Percentiles rank a stretch among this genome's conserved stretches.
Evolutionary conservation across 2,329 filamentous ascomycete species (phyloP).

Genomic region (Xylariaceae sp.): DNA sequence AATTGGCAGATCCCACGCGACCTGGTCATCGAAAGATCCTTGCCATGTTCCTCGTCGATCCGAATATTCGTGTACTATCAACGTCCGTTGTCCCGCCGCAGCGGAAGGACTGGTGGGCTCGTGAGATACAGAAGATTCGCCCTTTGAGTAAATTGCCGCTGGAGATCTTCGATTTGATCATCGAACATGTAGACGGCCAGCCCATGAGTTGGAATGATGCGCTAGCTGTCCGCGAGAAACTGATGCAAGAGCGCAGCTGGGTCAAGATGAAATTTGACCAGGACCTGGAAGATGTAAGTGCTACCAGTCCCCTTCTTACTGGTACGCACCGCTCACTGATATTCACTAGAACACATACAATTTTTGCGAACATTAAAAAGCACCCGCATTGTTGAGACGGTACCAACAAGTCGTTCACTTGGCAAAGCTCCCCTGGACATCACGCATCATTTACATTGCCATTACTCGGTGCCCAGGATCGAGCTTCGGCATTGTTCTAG

Average conservation of each 20-base stretch:
- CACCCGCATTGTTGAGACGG: neutral
- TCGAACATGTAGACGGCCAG: slow-evolving; percentile 20
- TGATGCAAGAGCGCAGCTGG: slow-evolving; percentile 23
- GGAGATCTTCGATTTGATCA: slow-evolving; percentile 26
- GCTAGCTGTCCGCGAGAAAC: slow-evolving; percentile 11
- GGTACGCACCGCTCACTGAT: neutral
- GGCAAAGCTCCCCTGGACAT: no score
- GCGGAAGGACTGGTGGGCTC: slow-evolving; percentile 34
- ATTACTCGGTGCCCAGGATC: no score
- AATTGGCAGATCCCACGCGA: slow-evolving; percentile 43
- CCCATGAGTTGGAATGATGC: slow-evolving; percentile 27
- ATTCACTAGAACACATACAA: neutral
- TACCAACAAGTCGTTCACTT: no score
- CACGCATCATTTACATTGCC: no score
- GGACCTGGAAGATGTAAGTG: slow-evolving; percentile 3
- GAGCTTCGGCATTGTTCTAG: no score
- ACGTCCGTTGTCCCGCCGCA: slow-evolving; percentile 39
- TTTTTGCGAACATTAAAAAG: neutral
- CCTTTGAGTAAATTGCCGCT: slow-evolving; percentile 32
- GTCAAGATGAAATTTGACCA: neutral
- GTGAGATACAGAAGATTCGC: slow-evolving; percentile 15
- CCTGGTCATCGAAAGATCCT: slow-evolving; percentile 55
- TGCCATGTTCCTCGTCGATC: slow-evolving; percentile 57
- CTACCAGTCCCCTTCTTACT: neutral
- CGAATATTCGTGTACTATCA: slow-evolving; percentile 45